These are phyloP conservation scores for Leptographium galeiforme DNA, from an alignment of 2,329 filamentous ascomycete genomes.

Conservation along the genomic window DNA sequence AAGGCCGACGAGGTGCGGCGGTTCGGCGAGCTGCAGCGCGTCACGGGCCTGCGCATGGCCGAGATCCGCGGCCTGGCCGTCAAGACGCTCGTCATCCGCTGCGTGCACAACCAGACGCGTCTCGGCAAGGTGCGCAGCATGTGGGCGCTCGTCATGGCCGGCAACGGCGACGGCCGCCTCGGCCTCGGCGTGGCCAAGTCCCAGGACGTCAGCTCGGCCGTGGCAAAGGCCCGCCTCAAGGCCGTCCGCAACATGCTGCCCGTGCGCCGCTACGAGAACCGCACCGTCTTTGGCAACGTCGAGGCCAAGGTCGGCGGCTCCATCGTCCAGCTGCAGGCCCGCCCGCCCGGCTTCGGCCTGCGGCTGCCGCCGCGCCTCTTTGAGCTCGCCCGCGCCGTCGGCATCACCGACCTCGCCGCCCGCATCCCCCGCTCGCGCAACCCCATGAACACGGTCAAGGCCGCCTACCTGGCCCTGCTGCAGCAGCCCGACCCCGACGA, in stretches of 20 bases:
- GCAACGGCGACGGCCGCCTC: constrained; percentile 73
- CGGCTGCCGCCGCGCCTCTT: constrained; percentile 85
- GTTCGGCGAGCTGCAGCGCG: constrained; percentile 34
- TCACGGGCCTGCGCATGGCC: constrained; percentile 38
- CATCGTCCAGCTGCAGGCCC: constrained; percentile 64
- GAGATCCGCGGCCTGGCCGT: constrained; percentile 43
- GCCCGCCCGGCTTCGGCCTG: constrained; percentile 93
- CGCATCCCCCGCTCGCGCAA: constrained; percentile 76
- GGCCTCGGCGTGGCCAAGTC: constrained; percentile 88
- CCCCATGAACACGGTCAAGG: constrained; percentile 97
- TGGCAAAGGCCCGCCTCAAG: constrained; percentile 59
- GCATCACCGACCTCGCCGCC: constrained; percentile 77
- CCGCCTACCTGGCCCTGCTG: constrained; percentile 67
- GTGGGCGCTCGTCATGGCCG: constrained; percentile 69
- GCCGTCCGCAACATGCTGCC: constrained; percentile 89
- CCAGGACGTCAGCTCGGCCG: constrained; percentile 54
- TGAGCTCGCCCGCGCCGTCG: constrained; percentile 79
- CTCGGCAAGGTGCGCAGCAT: constrained; percentile 78
- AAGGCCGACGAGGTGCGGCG: too few relatives aligned
- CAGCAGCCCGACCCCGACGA: constrained; percentile 80
- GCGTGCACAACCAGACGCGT: constrained; percentile 84
- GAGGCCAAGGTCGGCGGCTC: constrained; percentile 78
- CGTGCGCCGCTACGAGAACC: constrained; percentile 78
- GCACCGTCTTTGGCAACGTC: constrained; percentile 81
- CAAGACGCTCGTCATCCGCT: constrained; percentile 62